phyloP scores from a whole-genome alignment of 2,329 filamentous ascomycete species.

The Blastomyces parvus region DNA sequence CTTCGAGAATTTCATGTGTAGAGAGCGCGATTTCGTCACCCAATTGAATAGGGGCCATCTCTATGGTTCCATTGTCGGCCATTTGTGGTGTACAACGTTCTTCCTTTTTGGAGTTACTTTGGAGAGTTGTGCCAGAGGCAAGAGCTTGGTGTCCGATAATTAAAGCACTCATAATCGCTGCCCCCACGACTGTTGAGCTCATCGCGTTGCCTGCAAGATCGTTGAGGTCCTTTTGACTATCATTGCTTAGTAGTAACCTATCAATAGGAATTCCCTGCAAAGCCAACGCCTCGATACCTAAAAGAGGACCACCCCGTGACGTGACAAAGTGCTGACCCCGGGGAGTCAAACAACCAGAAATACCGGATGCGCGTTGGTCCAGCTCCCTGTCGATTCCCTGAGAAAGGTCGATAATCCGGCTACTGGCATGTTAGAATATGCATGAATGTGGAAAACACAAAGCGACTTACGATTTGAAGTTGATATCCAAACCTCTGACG shows the following conservation, averaged over 20 bases:
- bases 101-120: not conserved
- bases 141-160: slow-evolving; percentile 33
- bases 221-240: slow-evolving; percentile 53
- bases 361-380: slow-evolving; percentile 43
- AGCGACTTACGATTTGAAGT: slow-evolving; percentile 45
- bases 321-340: slow-evolving; percentile 53
- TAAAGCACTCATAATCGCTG: slow-evolving; percentile 51
- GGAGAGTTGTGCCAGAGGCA: slow-evolving; percentile 14
- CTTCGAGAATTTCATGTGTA: slow-evolving; percentile 17
- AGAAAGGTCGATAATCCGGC: slow-evolving; percentile 51
- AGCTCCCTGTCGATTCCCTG: slow-evolving; percentile 60
- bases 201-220: slow-evolving; percentile 73
- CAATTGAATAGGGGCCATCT: slow-evolving; percentile 14
- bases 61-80: slow-evolving; percentile 14
- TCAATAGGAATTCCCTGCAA: slow-evolving; percentile 61
- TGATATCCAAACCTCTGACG: slow-evolving; percentile 45
- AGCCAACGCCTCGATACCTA: slow-evolving; percentile 52
- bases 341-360: slow-evolving; percentile 60
- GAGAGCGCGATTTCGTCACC: slow-evolving; percentile 10
- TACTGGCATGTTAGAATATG: slow-evolving; percentile 15
- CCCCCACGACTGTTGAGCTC: slow-evolving; percentile 62
- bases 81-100: not conserved
- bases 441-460: not conserved
- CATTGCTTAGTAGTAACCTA: slow-evolving; percentile 53
- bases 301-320: slow-evolving; percentile 50